These are phyloP conservation scores for Phytophthora agathidicida DNA, from an alignment of 352 stramenopile genomes.

Conservation along the genomic window DNA sequence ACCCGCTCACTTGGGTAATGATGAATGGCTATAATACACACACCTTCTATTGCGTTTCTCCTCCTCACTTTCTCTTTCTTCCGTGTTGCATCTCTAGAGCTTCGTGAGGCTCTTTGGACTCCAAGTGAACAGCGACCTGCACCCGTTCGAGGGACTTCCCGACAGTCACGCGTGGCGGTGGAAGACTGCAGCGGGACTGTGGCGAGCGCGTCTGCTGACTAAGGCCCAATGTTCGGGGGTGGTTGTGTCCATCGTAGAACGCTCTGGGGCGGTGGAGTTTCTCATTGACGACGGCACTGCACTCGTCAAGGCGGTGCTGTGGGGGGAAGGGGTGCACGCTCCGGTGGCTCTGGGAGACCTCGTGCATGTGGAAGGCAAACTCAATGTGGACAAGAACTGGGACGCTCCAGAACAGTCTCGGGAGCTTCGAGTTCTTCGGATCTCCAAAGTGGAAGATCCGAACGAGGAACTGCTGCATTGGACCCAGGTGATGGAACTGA, in stretches of 20 bases:
- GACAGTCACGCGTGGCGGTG: slow-evolving; percentile 65
- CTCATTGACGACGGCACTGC: slow-evolving; percentile 77
- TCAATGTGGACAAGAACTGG: slow-evolving; percentile 66
- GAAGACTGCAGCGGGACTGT: slow-evolving; percentile 14
- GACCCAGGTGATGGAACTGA: slow-evolving; percentile 58
- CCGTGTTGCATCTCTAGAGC: slow-evolving; percentile 40
- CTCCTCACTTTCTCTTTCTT: background rate
- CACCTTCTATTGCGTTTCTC: no score
- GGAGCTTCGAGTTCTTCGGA: slow-evolving; percentile 64
- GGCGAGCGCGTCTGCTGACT: slow-evolving; percentile 51
- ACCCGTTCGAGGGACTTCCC: slow-evolving; percentile 54
- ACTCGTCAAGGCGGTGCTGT: slow-evolving; percentile 64
- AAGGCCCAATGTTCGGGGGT: slow-evolving; percentile 73
- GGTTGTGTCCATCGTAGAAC: slow-evolving; percentile 61
- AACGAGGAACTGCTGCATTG: slow-evolving; percentile 85
- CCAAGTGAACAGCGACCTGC: slow-evolving; percentile 49
- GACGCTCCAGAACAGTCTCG: slow-evolving; percentile 25
- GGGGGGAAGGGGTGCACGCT: slow-evolving; percentile 19
- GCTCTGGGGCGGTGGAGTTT: slow-evolving; percentile 64
- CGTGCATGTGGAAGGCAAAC: slow-evolving; percentile 75
- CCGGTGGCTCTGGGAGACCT: slow-evolving; percentile 61
- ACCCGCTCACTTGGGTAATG: slow-evolving; percentile 66
- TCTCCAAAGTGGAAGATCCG: slow-evolving; percentile 55
- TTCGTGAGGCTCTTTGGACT: slow-evolving; percentile 67
- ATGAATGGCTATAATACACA: no score